Percentiles rank a stretch among this genome's conserved stretches.
Conservation (phyloP, 2,329 filamentous ascomycete genomes). For the Chaetomiaceae sp. region DNA sequence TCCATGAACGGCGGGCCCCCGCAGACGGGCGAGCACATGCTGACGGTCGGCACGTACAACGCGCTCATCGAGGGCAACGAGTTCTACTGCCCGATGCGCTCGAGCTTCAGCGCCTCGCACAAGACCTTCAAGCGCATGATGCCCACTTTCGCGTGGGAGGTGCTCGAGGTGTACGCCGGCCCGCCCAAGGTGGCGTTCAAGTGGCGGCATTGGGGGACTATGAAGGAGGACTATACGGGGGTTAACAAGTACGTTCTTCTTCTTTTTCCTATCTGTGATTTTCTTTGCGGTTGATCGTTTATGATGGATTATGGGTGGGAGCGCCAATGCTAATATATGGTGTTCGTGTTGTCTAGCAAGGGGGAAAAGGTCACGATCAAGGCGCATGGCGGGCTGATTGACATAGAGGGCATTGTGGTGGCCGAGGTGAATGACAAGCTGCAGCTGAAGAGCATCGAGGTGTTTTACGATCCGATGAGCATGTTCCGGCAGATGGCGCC, state of each 20-base stretch:
- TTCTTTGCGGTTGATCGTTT: not conserved
- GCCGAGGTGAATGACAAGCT: constrained; percentile 58
- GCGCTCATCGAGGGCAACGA: constrained; percentile 60
- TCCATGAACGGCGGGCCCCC: constrained; percentile 58
- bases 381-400: constrained; percentile 56
- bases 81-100: constrained; percentile 59
- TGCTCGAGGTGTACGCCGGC: constrained; percentile 62
- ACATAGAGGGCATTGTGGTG: constrained; percentile 60
- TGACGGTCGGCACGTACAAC: constrained; percentile 65
- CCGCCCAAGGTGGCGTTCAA: constrained; percentile 59
- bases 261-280: not conserved
- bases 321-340: too few species aligned
- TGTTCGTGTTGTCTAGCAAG: constrained; percentile 41
- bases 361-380: constrained; percentile 60
- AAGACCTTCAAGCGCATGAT: constrained; percentile 71
- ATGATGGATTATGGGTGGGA: too few species aligned
- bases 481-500: constrained; percentile 62
- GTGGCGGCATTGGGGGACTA: constrained; percentile 65
- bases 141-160: constrained; percentile 68
- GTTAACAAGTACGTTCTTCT: constrained; percentile 49
- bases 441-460: constrained; percentile 54
- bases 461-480: constrained; percentile 62
- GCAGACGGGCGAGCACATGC: constrained; percentile 59
- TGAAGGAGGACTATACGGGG: constrained; percentile 63
- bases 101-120: constrained; percentile 60